Evolutionary conservation across 495 filamentous ascomycete genomes (phyloP).

Genomic region (Cenococcum geophilum): DNA sequence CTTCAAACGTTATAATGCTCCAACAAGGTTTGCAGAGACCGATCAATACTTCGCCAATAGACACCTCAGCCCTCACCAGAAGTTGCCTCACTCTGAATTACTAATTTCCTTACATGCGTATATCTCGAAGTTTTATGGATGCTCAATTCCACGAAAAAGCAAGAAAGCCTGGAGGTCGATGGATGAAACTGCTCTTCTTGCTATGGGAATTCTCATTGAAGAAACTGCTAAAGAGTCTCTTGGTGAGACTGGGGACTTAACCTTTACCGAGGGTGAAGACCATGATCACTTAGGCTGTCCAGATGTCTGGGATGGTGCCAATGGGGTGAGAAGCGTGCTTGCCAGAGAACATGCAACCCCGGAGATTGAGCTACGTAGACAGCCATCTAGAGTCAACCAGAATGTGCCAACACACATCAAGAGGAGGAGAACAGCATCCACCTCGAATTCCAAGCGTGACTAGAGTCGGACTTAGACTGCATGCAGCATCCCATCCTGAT

Average conservation of each 20-base stretch:
- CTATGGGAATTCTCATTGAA: slow-evolving; percentile 75
- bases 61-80: slow-evolving; percentile 45
- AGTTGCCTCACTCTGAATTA: slow-evolving; percentile 65
- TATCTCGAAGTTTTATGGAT: slow-evolving; percentile 61
- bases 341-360: neutral
- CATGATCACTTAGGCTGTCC: neutral
- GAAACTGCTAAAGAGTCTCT: slow-evolving; percentile 60
- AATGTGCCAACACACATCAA: neutral
- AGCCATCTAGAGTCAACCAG: neutral
- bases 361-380: neutral
- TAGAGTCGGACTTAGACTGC: no score
- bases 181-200: slow-evolving; percentile 80
- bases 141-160: neutral
- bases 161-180: slow-evolving; percentile 56
- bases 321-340: neutral
- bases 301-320: neutral
- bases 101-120: slow-evolving; percentile 73
- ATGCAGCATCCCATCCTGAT: no score
- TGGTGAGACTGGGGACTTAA: slow-evolving; percentile 67
- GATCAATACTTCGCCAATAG: slow-evolving; percentile 64
- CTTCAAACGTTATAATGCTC: slow-evolving; percentile 57
- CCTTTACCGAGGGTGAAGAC: slow-evolving; percentile 59
- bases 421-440: neutral
- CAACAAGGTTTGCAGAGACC: slow-evolving; percentile 58
- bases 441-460: neutral